Percentiles rank a stretch among this genome's conserved stretches.
phyloP scores from a whole-genome alignment of 371 early-diverging fungal species.

The Saksenaea oblongispora region DNA sequence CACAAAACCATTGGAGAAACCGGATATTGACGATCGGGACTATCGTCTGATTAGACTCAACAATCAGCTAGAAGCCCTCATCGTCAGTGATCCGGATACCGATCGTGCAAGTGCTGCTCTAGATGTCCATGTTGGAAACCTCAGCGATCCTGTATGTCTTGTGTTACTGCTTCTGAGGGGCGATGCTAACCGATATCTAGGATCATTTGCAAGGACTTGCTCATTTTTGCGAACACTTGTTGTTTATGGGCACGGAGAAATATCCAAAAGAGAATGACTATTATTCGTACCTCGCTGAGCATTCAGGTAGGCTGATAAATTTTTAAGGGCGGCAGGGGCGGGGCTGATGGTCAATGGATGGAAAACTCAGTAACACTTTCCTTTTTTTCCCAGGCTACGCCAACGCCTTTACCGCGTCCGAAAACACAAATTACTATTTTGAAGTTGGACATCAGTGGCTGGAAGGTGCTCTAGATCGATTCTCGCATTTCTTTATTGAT shows the following conservation, averaged over 20 bases:
- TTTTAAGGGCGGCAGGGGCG: not conserved
- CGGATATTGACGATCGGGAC: conserved; percentile 70
- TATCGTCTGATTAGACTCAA: conserved; percentile 75
- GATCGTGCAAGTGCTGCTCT: conserved; percentile 89
- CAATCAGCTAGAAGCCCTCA: conserved; percentile 75
- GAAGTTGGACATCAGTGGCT: conserved; percentile 83
- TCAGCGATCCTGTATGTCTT: conserved; percentile 62
- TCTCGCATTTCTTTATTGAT: conserved; percentile 91
- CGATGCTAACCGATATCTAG: conserved; percentile 9
- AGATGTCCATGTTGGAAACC: conserved; percentile 89
- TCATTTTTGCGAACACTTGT: conserved; percentile 98
- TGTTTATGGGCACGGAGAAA: conserved; percentile 86
- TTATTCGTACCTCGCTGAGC: conserved; percentile 76
- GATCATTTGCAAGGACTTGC: conserved; percentile 88
- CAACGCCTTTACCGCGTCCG: conserved; percentile 93
- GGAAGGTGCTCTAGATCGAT: conserved; percentile 93
- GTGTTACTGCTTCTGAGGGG: no score
- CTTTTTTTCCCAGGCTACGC: conserved; percentile 47
- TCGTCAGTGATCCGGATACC: conserved; percentile 76
- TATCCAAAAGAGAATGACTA: conserved; percentile 96
- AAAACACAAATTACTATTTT: conserved; percentile 95
- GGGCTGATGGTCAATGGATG: not conserved
- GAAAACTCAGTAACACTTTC: not conserved
- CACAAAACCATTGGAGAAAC: conserved; percentile 40
- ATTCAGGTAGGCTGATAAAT: conserved; percentile 66